Evolutionary conservation across 192 early-diverging fungal genomes (phyloP), one percentile per base, ranked within the genome.

Genomic region (Coemansia sp.): DNA sequence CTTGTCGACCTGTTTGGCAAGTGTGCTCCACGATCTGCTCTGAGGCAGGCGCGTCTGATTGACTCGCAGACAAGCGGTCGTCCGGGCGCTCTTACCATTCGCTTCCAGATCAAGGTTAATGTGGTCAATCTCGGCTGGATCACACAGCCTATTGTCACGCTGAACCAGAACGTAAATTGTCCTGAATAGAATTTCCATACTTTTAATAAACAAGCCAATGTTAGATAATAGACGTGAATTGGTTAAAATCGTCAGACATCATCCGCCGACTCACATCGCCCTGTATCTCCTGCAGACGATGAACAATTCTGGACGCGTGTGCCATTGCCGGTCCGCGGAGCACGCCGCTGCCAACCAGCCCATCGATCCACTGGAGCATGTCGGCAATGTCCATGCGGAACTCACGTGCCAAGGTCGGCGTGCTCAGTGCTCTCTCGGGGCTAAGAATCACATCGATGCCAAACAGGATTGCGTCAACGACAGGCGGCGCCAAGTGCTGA

Each of bases 81-180:
- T 0, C 58, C 67, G 0, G 67, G 67, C 1, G 55, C 62, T 0
- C 57, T 76, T 19, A 76, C 63, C 30, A 66, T 76, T 11, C 42
- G 73, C 33, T 76, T 76, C 61, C 73, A 76, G 33, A 62, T 76
- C 43, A 67, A 39, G 2, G 67, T 76, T 14, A 64, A 76, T 44
- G 67, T 70, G 17, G 33, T 21, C 3, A 58, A 62, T 34, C 64
- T 76, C 18, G 64, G 63, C 8, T 76, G 73, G 73, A 33, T 76
- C 54, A 62, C 56, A 17, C 67, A 70, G 38, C 73, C 73, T n/a
- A 59, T 70, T 1, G 73, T 77, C 34, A 77, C 73, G 8, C 50
- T 77, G 11, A 77, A 77, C 53, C 73, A 77, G 21, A 65, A 70
- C 22, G 49, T 77, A 12, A 62, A 70, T 14, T 77, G 73, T 22